A percentile compares a stretch with the other conserved stretches of the same genome.
Evolutionary conservation across 2,329 filamentous ascomycete genomes (phyloP).

Genomic region (Colletotrichum sp.): DNA sequence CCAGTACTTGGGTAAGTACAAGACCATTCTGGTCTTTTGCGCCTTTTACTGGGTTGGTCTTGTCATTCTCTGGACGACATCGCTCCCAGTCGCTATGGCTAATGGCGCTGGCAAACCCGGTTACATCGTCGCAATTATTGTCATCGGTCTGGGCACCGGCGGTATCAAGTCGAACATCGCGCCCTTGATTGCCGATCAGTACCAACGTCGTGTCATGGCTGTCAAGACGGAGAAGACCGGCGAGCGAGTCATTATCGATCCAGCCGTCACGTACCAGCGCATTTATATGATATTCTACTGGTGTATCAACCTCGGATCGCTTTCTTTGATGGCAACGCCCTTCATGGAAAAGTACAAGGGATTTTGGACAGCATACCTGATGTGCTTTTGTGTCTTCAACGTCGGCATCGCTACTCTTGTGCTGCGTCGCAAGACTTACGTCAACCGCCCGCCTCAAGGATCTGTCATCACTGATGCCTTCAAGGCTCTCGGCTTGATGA

Average conservation of each 20-base stretch:
- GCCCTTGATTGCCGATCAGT: slow-evolving; percentile 69
- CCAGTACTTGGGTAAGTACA: slow-evolving; percentile 65
- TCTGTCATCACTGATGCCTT: slow-evolving; percentile 71
- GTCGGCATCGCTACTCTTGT: slow-evolving; percentile 52
- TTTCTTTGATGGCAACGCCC: slow-evolving; percentile 70
- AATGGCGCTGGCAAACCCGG: slow-evolving; percentile 49
- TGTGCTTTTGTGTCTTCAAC: slow-evolving; percentile 62
- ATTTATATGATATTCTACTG: slow-evolving; percentile 78
- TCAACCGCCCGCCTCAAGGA: slow-evolving; percentile 62
- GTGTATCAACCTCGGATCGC: slow-evolving; percentile 59
- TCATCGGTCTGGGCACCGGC: slow-evolving; percentile 71
- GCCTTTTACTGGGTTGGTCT: slow-evolving; percentile 63
- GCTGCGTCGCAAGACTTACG: slow-evolving; percentile 43
- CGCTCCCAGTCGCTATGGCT: slow-evolving; percentile 41
- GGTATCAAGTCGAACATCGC: slow-evolving; percentile 72
- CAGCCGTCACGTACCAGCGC: slow-evolving; percentile 67
- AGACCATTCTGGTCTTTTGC: slow-evolving; percentile 64
- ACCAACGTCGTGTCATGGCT: slow-evolving; percentile 56
- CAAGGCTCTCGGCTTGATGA: slow-evolving; percentile 47
- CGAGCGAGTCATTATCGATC: slow-evolving; percentile 70
- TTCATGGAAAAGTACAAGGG: slow-evolving; percentile 71
- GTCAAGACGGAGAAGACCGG: slow-evolving; percentile 53
- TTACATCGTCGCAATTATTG: slow-evolving; percentile 60
- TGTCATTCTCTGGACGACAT: slow-evolving; percentile 57
- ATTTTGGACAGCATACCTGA: slow-evolving; percentile 69